phyloP scores from a whole-genome alignment of 768 basidiomycete species.

The Tulasnella sp. region DNA sequence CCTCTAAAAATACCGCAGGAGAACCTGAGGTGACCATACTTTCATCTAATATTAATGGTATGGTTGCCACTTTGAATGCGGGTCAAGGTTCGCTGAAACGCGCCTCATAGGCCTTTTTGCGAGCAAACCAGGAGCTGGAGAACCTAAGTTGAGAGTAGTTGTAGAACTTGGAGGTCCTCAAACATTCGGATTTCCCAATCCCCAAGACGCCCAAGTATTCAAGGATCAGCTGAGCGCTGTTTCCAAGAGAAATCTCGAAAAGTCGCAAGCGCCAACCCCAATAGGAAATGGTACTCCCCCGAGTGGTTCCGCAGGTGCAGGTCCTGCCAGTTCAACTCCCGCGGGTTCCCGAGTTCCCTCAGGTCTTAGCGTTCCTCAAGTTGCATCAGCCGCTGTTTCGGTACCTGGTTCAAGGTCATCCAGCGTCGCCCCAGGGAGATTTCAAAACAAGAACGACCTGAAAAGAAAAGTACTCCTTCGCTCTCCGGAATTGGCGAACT shows the following conservation, averaged over 20 bases:
- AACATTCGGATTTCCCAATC: conserved; percentile 3
- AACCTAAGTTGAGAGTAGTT: conserved; percentile 3
- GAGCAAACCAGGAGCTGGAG: conserved; percentile 2
- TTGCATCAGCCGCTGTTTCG: too few species aligned
- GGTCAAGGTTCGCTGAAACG: too few species aligned
- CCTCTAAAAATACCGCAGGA: conserved; percentile 4
- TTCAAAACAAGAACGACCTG: conserved; percentile 10
- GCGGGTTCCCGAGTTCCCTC: too few species aligned
- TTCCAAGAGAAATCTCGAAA: conserved; percentile 8
- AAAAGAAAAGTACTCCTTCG: conserved; percentile 3
- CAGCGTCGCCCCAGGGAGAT: not conserved
- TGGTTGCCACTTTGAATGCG: not conserved
- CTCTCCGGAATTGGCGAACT: conserved; percentile 52
- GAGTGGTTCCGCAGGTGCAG: too few species aligned
- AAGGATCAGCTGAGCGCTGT: conserved; percentile 7
- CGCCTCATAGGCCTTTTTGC: conserved; percentile 14
- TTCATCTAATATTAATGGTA: conserved; percentile 2
- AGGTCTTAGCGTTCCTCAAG: too few species aligned
- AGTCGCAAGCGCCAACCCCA: not conserved
- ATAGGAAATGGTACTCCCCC: too few species aligned
- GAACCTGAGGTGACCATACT: conserved; percentile 7
- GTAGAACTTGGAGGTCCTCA: conserved; percentile 1
- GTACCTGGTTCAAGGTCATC: conserved; percentile 4
- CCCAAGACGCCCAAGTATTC: conserved; percentile 5
- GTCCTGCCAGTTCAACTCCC: too few species aligned